Evolutionary conservation across 805 yeast genomes (phyloP), one percentile per base, ranked within the genome.

Genomic region (Saturnispora halmiae): DNA sequence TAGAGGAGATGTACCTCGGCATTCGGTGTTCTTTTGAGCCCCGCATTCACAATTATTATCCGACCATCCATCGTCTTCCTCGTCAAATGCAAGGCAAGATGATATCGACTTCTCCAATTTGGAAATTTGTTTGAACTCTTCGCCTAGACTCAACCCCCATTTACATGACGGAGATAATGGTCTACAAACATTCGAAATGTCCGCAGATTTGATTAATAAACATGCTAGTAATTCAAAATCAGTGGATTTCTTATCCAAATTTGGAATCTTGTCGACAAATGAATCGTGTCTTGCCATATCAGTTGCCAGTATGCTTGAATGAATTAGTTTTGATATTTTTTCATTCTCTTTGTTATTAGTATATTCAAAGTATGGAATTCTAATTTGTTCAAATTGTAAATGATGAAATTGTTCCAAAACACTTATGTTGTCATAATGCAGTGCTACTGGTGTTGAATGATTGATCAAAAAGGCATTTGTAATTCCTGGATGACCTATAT

Each of bases 401-500:
- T 76, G 69, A 60, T 92, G 98, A 63, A 75, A 87, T 54, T 77
- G 76, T 60, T 92, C 98, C 50, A 92, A 67, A 2, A 83, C 81
- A 6, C 90, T 79, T 40, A 73, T 63, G 47, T 77, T 77, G 36
- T 76, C 66, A 61, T 75, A 88, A 13, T 74, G 52, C 41, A 61
- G 56, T 2, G 90, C 74, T 19, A 86, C 67, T 9, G 86, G 85
- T 0, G 92, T 71, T 7, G 69, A 57, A 50, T 75, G 57, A 44
- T 72, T 66, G 19, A 67, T 63, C 57, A 90, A 63, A 48, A 86
- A 77, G 28, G 75, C 73, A 58, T 86, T 85, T 11, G 94, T 86
- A n/a, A 87, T 76, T 2, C 97, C 98, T 1, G 97, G 97, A 60
- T 92, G 98, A 18, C 96, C 95, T 25, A 84, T 77, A 59, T 92